phyloP scores from a whole-genome alignment of 345 rosid species.

The Melaleuca quinquenervia region DNA sequence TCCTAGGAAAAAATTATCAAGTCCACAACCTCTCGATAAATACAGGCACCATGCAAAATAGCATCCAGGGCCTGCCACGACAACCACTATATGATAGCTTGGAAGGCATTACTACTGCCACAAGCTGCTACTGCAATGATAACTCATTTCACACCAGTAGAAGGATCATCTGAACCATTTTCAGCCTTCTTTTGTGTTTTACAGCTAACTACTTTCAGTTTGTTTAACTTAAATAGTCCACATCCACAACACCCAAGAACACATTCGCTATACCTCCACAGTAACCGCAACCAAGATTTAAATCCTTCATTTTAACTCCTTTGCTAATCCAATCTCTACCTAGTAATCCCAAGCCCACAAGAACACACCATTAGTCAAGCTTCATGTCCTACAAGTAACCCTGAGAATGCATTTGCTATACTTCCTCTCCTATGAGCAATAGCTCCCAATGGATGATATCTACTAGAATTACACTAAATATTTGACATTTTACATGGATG shows the following conservation, averaged over 20 bases:
- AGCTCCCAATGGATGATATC: not conserved
- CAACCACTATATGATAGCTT: not conserved
- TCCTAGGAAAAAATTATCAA: not conserved
- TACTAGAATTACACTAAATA: not conserved
- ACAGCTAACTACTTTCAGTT: not conserved
- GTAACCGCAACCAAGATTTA: not conserved
- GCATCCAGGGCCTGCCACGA: not conserved
- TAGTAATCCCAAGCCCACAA: not conserved
- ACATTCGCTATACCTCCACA: not conserved
- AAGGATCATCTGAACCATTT: not conserved
- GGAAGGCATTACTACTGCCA: not conserved
- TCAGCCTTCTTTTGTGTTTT: not conserved
- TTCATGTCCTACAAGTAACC: not conserved
- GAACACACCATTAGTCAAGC: not conserved
- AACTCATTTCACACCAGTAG: not conserved
- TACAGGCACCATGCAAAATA: not conserved
- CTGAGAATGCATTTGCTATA: not conserved
- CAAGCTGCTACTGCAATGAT: not conserved
- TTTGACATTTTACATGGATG: not conserved
- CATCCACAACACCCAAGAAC: not conserved
- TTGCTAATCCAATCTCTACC: not conserved
- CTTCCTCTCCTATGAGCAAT: not conserved
- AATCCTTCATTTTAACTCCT: not conserved
- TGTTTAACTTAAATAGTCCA: not conserved
- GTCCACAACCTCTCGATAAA: not conserved